Base-by-base conservation (phyloP, 345 rosid species). In the Citrus australasica region DNA sequence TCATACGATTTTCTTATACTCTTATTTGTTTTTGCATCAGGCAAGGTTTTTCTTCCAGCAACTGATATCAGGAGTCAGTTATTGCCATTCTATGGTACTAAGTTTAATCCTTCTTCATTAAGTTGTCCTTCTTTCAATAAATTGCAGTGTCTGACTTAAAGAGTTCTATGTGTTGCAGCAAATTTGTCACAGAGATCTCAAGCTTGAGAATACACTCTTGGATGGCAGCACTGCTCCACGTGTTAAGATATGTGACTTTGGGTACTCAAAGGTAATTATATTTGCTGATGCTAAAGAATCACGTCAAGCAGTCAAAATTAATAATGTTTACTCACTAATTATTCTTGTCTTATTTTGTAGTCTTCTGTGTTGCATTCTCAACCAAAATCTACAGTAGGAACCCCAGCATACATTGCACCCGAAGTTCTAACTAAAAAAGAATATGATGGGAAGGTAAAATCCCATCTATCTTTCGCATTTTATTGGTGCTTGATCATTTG, bases 11-110 rank as follows among this genome's bases (percentile, higher is more conserved):
- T 59, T 46, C 51, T 46, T 46, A 46, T 46, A 11, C 67, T 35
- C 66, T 19, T 70, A 27, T 81, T 70, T 32, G 7, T 10, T 56
- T 82, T 62, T 83, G 65, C 60, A 71, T 77, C 89, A 92, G 96
- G 93, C 88, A 63, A 85, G 91, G 86, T 92, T 88, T 79, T 92
- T 92, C 92, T 92, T 92, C 77, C 95, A 92, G 83, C 95, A 92
- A 75, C 85, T 90, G 68, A 87, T 90, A 79, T 90, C 93, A 76
- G 95, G 93, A 83, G 91, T 92, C 75, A 85, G 88, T 77, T 87
- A 92, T 79, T 90, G 93, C 79, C 96, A 92, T 67, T 86, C 91
- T 71, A 89, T 92, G 89, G 96, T 90, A 86, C 42, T 82, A 78
- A 71, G 21, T 30, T 27, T 28, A 8, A 56, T 68, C 73, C 59